phyloP scores from a whole-genome alignment of 257 asterid species.

The Solanum neorickii region DNA sequence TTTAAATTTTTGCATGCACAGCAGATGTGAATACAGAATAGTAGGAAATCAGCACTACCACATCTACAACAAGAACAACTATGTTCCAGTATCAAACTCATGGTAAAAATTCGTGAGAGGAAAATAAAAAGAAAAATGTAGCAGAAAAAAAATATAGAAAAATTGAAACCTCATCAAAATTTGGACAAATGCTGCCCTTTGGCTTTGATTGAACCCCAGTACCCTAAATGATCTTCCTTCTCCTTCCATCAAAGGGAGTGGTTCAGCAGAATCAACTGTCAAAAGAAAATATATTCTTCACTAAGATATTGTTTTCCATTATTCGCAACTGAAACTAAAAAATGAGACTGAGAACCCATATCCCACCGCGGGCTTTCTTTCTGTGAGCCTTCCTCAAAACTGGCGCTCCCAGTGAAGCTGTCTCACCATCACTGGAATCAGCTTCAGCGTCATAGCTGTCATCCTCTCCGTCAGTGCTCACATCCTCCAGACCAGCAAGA shows the following conservation, averaged over 20 bases:
- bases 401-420: slow-evolving; percentile 53
- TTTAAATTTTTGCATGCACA: neutral
- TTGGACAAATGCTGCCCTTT: slow-evolving; percentile 83
- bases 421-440: slow-evolving; percentile 80
- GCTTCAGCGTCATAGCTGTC: slow-evolving; percentile 97
- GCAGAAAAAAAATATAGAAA: neutral
- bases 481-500: slow-evolving; percentile 95
- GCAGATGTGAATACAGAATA: neutral
- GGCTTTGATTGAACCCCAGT: slow-evolving; percentile 81
- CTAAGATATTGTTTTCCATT: neutral
- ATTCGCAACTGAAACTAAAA: neutral
- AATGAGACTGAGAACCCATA: slow-evolving; percentile 1
- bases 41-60: neutral
- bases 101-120: neutral
- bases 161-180: slow-evolving; percentile 27
- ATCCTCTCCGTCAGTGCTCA: slow-evolving; percentile 89
- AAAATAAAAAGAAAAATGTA: neutral
- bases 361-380: slow-evolving; percentile 70
- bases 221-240: slow-evolving; percentile 87
- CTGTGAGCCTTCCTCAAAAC: slow-evolving; percentile 44
- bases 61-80: neutral
- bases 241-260: slow-evolving; percentile 91
- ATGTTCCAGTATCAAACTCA: neutral
- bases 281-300: neutral
- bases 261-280: slow-evolving; percentile 54